These are phyloP conservation scores for Microbotryomycetes sp. DNA, from an alignment of 1,284 basidiomycete species.

Conservation along the genomic window DNA sequence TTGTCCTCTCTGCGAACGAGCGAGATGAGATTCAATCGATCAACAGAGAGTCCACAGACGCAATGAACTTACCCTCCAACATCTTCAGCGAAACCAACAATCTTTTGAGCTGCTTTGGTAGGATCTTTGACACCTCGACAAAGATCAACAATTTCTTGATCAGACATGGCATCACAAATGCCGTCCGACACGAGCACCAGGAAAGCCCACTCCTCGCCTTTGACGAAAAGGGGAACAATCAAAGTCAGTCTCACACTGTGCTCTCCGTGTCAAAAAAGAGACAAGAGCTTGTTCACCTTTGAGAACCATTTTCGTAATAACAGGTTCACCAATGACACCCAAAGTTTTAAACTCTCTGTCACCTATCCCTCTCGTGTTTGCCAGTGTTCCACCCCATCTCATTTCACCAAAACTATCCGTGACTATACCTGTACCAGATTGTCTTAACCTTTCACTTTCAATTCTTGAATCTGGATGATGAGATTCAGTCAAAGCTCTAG, in stretches of 20 bases:
- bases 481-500: constrained; percentile 41
- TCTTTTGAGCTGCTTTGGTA: constrained; percentile 68
- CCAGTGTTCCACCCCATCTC: constrained; percentile 89
- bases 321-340: constrained; percentile 91
- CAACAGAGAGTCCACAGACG: neutral
- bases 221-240: neutral
- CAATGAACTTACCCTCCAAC: constrained; percentile 49
- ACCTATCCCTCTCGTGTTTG: constrained; percentile 89
- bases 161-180: constrained; percentile 79
- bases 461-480: constrained; percentile 87
- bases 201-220: constrained; percentile 32
- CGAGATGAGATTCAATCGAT: neutral
- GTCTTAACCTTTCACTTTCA: constrained; percentile 75
- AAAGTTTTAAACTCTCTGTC: constrained; percentile 83
- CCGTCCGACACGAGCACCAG: constrained; percentile 56
- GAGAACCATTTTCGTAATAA: constrained; percentile 73
- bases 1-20: constrained; percentile 69
- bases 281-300: constrained; percentile 50
- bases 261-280: constrained; percentile 2
- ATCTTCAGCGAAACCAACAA: constrained; percentile 83
- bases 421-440: constrained; percentile 76
- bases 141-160: constrained; percentile 91
- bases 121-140: constrained; percentile 67
- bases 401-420: constrained; percentile 89
- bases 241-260: constrained; percentile 3